Percentiles rank a stretch among this genome's conserved stretches.
Evolutionary conservation across 1,284 basidiomycete genomes (phyloP).

Genomic region (Lignosus rhinocerotis): DNA sequence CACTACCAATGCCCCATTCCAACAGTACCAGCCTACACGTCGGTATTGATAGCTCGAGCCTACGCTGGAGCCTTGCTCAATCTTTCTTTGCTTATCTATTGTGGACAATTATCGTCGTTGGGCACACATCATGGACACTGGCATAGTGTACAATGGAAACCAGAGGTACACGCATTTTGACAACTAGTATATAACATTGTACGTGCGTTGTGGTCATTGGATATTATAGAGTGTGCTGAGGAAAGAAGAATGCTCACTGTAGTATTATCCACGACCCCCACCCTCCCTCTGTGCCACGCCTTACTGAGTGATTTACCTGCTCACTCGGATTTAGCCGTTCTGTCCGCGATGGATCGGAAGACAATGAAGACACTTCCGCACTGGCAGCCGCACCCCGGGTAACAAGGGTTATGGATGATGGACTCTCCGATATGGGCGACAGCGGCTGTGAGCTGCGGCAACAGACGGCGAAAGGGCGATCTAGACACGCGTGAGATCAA

Average conservation of each 20-base stretch:
- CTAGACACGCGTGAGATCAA: slow-evolving; percentile 8
- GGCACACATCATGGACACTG: slow-evolving; percentile 9
- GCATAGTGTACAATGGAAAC: slow-evolving; percentile 5
- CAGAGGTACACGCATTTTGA: not conserved
- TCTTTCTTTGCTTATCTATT: not conserved
- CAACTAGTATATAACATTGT: slow-evolving; percentile 12
- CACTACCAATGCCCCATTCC: slow-evolving; percentile 32
- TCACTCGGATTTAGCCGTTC: not conserved
- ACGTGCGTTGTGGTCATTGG: not conserved
- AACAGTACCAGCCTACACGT: slow-evolving; percentile 31
- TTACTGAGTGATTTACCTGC: not conserved
- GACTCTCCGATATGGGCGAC: slow-evolving; percentile 12
- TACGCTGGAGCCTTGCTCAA: not conserved
- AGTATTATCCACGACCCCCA: not conserved
- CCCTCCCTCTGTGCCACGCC: not conserved
- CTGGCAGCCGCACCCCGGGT: not conserved
- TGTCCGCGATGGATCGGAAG: not conserved
- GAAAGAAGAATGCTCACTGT: not conserved
- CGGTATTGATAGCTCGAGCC: slow-evolving; percentile 24
- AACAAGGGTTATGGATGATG: not conserved
- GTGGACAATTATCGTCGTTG: not conserved
- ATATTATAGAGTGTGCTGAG: not conserved
- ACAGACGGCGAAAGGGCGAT: slow-evolving; percentile 10
- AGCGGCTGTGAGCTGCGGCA: slow-evolving; percentile 4
- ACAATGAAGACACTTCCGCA: not conserved